Base-by-base conservation (phyloP, 2,329 filamentous ascomycete genomes). In the Alternaria triticina region DNA sequence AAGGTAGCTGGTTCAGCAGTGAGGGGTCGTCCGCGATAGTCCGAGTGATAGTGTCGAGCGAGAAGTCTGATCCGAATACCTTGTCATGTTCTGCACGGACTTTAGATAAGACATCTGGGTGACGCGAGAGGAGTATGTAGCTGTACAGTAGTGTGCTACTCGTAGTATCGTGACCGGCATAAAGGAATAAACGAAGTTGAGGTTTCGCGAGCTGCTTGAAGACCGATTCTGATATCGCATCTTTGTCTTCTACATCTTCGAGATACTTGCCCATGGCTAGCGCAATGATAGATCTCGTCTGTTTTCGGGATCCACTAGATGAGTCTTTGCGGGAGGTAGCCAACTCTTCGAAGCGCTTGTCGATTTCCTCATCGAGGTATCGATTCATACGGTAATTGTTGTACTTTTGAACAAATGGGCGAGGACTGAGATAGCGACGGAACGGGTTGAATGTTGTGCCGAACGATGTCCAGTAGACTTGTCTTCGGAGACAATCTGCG, bases 151-250 rank as follows among this genome's bases (percentile, higher is more conserved):
- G 66, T 9, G 75, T 73, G 17, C 66, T 73, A 28, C 68, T 65
- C 3, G 71, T 74, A 4, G 76, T 70, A 46, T 78, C 76, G 40
- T 79, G 71, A 1, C 77, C 77, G 13, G 74, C 74, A 54, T 78
- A 75, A 8, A 79, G 57, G 59, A 79, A 78, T 0, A 73, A 59
- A 9, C 72, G 73, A 55, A 79, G 70, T 49, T 78, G 75, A 43
- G 59, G 65, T 25, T 58, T 54, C 23, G 68, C 71, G 43, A 64
- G 69, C 45, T 57, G 61, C 12, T 68, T 61, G 59, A 75, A 72
- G 10, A 20, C 28, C 28, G 50, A 54, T 40, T 54, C 30, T 11
- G 50, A 54, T 28, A 54, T 20, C 15, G 52, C 61, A 12, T 67
- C 27, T 36, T 72, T 64, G 20, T 56, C 25, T 13, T 57, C 23